Base-by-base conservation (phyloP, 164 flowering plant genomes). In the Nelumbo lutea region DNA sequence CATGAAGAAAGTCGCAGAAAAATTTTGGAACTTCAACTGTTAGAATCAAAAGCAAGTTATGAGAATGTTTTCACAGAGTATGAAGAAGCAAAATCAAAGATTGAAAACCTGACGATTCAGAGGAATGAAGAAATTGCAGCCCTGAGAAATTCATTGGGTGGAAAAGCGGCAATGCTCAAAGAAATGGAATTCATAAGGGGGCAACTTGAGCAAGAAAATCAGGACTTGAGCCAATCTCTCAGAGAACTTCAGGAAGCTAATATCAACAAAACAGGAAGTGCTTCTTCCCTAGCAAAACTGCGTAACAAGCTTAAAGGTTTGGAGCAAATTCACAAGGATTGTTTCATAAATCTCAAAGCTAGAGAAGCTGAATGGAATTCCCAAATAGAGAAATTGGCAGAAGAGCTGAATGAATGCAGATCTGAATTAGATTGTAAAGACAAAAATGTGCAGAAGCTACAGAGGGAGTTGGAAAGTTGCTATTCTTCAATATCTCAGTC, bases 161-260 rank as follows among this genome's bases (percentile, higher is more conserved):
- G 68, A 56, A 86, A 80, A 64, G 86, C 83, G 62, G 70, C 72
- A 2, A 67, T 77, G 41, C 65, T 73, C 59, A 85, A 82, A 68
- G 96, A 90, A 72, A 72, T 76, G 81, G 85, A 83, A 65, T 80
- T 62, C 70, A 77, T 70, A 70, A 67, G 75, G 48, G 66, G 52
- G 65, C 76, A 71, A 44, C 76, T 88, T 5, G 88, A 90, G 77
- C 79, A 73, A 73, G 87, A 84, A 62, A 87, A 85, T 66, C 77
- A 77, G 74, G 90, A 87, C 39, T 50, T 88, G 72, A 63, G 11
- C 45, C 61, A 51, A 45, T 83, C 85, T 27, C 68, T 88, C 13
- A 87, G 85, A 73, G 88, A 84, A 70, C 74, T 84, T n/a, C 88
- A 77, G 74, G 88, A 85, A 81, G 81, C 79, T 70, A 88, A 81